These are phyloP conservation scores for Beauveria pseudobassiana DNA, from an alignment of 2,329 filamentous ascomycete genomes.

Conservation along the genomic window DNA sequence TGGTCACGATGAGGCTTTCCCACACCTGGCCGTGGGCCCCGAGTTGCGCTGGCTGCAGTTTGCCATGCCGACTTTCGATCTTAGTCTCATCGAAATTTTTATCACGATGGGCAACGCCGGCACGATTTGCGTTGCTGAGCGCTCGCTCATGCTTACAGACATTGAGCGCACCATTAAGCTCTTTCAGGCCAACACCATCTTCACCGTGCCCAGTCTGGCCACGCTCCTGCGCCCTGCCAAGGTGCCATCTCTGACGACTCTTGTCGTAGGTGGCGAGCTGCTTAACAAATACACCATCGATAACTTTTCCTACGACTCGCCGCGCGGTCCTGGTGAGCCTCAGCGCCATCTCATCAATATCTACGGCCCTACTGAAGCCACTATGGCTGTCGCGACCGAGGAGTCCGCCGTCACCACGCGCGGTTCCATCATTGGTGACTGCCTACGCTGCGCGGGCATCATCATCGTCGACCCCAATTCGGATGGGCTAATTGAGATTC, in stretches of 20 bases:
- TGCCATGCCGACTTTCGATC: slow-evolving; percentile 11
- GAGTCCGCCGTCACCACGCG: slow-evolving; percentile 3
- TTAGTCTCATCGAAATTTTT: slow-evolving; percentile 11
- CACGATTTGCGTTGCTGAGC: slow-evolving; percentile 11
- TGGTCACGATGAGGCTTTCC: slow-evolving; percentile 3
- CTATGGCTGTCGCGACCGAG: slow-evolving; percentile 8
- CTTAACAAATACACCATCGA: slow-evolving; percentile 9
- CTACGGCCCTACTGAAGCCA: slow-evolving; percentile 12
- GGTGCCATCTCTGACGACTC: slow-evolving; percentile 10
- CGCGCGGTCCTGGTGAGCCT: slow-evolving; percentile 33
- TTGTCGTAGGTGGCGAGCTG: slow-evolving; percentile 12
- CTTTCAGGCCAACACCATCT: slow-evolving; percentile 11
- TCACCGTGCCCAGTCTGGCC: slow-evolving; percentile 11
- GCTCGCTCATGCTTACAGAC: slow-evolving; percentile 10
- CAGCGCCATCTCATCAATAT: slow-evolving; percentile 9
- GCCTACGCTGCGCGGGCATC: slow-evolving; percentile 8
- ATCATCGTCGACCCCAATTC: slow-evolving; percentile 10
- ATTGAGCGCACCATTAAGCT: slow-evolving; percentile 10
- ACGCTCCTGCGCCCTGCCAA: slow-evolving; percentile 8
- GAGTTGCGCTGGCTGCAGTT: slow-evolving; percentile 11
- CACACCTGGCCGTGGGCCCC: slow-evolving; percentile 1
- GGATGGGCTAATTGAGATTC: background rate
- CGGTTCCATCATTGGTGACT: slow-evolving; percentile 10
- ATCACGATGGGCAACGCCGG: slow-evolving; percentile 9
- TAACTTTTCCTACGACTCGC: slow-evolving; percentile 7